phyloP scores from a whole-genome alignment of 2,329 filamentous ascomycete genomes.

The Gaeumannomyces sp. region DNA sequence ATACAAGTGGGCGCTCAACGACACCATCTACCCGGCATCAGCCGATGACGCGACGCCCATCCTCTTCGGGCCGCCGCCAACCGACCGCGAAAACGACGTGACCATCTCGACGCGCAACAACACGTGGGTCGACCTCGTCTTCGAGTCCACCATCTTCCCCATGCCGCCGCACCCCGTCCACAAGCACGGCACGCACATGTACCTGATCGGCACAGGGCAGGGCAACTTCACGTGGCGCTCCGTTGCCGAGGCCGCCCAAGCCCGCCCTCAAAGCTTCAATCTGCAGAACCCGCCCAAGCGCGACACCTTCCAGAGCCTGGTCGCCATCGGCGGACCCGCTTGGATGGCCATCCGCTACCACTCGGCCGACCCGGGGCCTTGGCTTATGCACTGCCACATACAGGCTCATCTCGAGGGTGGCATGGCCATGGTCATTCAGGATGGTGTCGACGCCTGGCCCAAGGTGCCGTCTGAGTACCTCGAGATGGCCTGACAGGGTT shows the following conservation, averaged over 20 bases:
- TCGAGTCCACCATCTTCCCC: constrained; percentile 34
- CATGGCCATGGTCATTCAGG: constrained; percentile 47
- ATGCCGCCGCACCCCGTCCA: constrained; percentile 56
- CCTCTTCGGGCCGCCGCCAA: constrained; percentile 36
- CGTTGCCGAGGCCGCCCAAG: constrained; percentile 44
- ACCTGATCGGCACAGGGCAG: constrained; percentile 44
- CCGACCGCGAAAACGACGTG: constrained; percentile 29
- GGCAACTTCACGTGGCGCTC: constrained; percentile 46
- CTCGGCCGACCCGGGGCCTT: constrained; percentile 45
- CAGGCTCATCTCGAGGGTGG: constrained; percentile 47
- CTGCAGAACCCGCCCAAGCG: constrained; percentile 46
- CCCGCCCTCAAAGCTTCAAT: constrained; percentile 47
- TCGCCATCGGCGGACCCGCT: constrained; percentile 22
- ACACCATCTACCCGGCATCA: constrained; percentile 32
- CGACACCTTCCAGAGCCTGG: constrained; percentile 39
- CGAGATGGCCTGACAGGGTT: no score
- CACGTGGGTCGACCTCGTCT: constrained; percentile 52
- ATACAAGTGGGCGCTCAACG: constrained; percentile 49
- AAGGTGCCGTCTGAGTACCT: constrained; percentile 32
- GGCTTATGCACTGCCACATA: constrained; percentile 52
- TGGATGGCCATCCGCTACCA: constrained; percentile 50
- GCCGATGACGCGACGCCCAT: constrained; percentile 34
- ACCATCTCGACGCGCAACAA: constrained; percentile 40
- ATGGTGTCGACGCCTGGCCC: constrained; percentile 39
- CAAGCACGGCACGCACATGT: constrained; percentile 59